phyloP scores from a whole-genome alignment of 495 filamentous ascomycete genomes.

The Penicillium odoratum region DNA sequence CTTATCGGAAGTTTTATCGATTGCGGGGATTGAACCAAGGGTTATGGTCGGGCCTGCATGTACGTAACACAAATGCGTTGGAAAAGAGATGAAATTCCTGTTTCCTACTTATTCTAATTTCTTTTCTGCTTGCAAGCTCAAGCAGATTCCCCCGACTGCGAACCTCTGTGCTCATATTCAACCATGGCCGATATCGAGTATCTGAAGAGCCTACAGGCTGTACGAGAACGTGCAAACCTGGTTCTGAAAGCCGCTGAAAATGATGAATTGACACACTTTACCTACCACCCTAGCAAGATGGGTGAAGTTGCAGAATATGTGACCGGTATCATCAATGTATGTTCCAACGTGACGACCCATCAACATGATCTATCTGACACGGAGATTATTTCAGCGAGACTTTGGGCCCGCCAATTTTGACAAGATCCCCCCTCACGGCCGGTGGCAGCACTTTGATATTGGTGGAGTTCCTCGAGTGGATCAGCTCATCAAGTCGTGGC shows the following conservation, averaged over 20 bases:
- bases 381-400: constrained; percentile 62
- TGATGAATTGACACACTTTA: constrained; percentile 34
- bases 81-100: neutral
- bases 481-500: constrained; percentile 68
- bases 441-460: constrained; percentile 89
- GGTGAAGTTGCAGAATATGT: constrained; percentile 34
- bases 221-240: constrained; percentile 33
- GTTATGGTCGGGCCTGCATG: neutral
- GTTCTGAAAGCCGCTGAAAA: constrained; percentile 35
- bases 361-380: neutral
- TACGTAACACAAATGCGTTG: constrained; percentile 2
- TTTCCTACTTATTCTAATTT: neutral
- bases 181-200: constrained; percentile 30
- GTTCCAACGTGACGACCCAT: neutral
- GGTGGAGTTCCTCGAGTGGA: constrained; percentile 76
- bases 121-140: neutral
- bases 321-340: constrained; percentile 33
- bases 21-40: constrained; percentile 1
- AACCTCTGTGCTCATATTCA: neutral
- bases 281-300: constrained; percentile 32
- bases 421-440: constrained; percentile 71
- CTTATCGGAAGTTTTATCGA: constrained; percentile 8
- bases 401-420: constrained; percentile 77
- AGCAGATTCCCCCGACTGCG: neutral
- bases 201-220: constrained; percentile 38